Evolutionary conservation across 768 basidiomycete genomes (phyloP).

Genomic region (Lentinus tigrinus): DNA sequence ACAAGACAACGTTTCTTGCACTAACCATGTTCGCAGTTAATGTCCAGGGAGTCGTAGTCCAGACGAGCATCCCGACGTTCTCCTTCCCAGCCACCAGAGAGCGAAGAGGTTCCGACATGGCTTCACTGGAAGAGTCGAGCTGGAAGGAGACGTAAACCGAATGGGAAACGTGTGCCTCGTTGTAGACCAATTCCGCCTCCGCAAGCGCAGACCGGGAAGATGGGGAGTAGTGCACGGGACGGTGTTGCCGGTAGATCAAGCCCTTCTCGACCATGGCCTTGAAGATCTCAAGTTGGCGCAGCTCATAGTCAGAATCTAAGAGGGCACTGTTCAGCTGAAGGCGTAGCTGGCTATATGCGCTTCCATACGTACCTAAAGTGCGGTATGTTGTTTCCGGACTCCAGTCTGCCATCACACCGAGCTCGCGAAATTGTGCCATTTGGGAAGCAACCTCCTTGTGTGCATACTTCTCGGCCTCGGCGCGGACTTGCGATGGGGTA

Average conservation of each 20-base stretch:
- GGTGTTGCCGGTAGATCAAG: conserved; percentile 80
- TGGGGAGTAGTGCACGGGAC: conserved; percentile 93
- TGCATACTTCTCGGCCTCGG: conserved; percentile 71
- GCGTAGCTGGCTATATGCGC: neutral
- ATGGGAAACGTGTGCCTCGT: conserved; percentile 83
- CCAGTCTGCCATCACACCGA: conserved; percentile 96
- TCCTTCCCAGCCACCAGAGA: conserved; percentile 30
- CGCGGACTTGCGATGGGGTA: conserved; percentile 48
- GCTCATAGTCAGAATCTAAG: conserved; percentile 82
- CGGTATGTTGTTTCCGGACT: conserved; percentile 67
- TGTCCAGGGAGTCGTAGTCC: conserved; percentile 99
- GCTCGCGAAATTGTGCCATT: conserved; percentile 71
- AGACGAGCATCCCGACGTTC: conserved; percentile 66
- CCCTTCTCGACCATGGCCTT: conserved; percentile 86
- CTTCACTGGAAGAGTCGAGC: conserved; percentile 38
- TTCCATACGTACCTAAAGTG: conserved; percentile 64
- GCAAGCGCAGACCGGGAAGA: conserved; percentile 93
- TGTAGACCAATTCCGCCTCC: conserved; percentile 91
- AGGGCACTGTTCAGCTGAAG: neutral
- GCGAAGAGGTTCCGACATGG: conserved; percentile 26
- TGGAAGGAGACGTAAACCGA: conserved; percentile 85
- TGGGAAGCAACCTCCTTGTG: conserved; percentile 72
- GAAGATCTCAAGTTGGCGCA: conserved; percentile 84
- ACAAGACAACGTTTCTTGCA: neutral
- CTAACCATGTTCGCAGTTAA: conserved; percentile 91